Base-by-base conservation (phyloP, 768 basidiomycete species). In the Scleroderma bovista region DNA sequence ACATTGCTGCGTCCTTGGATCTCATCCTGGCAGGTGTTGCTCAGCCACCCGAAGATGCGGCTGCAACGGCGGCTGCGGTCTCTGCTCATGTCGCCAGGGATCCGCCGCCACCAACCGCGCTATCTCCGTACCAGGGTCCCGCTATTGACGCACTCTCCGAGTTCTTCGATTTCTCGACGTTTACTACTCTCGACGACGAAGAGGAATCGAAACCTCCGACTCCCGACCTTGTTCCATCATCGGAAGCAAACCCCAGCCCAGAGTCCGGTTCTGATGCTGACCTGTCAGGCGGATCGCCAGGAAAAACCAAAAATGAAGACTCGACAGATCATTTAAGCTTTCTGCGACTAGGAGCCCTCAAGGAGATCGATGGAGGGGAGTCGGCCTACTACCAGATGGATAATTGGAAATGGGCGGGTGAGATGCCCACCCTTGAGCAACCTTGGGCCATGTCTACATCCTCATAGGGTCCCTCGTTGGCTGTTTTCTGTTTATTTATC, bases 281-380 rank as follows among this genome's bases (percentile, higher is more conserved):
- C 49, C 65, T 69, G 22, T 62, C 69, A 47, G 75, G 78, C 46
- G 72, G 72, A 54, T 60, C 74, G 47, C 71, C 70, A 39, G 74
- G 73, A 47, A 80, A 80, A 57, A 67, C 65, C 33, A 80, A 81
- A 70, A 69, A 66, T 33, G 82, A 84, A 49, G 80, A 84, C 19
- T 17, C 48, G n/a, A 54, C 58, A 23, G 70, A 69, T 38, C 63
- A 68, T 11, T 59, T 69, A 29, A 79, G 86, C 58, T 69, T 74
- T 24, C 69, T 86, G 50, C 75, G 81, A 44, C 66, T 86, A 33
- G 79, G 80, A 41, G 64, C 76, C 46, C 81, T 79, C 72, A 79
- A 80, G 61, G 86, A 86, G 64, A 79, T 89, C 32, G 84, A 88
- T 57, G 84, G 84, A 37, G 86, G 86, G 46, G 85, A 88, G 69